These are phyloP conservation scores for Leptographium radiaticola DNA, from an alignment of 2,329 filamentous ascomycete species.

Conservation along the genomic window DNA sequence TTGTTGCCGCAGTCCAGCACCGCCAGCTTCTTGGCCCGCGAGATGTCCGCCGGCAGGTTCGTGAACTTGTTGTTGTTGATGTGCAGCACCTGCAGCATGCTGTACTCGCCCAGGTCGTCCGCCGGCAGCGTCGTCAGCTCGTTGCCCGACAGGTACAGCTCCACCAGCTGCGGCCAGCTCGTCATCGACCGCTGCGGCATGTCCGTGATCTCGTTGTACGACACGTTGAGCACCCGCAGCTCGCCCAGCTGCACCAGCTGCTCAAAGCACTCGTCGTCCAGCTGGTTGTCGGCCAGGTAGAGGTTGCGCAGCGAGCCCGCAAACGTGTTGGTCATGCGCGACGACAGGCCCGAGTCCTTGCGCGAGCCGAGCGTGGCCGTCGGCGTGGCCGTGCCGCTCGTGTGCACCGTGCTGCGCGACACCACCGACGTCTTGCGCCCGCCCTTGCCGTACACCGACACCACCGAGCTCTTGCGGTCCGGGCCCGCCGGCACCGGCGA, in stretches of 20 bases:
- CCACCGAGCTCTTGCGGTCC: constrained; percentile 71
- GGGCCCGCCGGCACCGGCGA: constrained; percentile 48
- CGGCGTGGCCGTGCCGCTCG: constrained; percentile 38
- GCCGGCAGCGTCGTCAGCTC: constrained; percentile 82
- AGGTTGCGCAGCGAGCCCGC: constrained; percentile 72
- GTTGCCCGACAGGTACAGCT: constrained; percentile 91
- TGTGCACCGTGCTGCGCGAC: constrained; percentile 43
- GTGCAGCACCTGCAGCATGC: constrained; percentile 76
- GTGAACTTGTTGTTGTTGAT: constrained; percentile 98
- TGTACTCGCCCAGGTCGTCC: constrained; percentile 85
- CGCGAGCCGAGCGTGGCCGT: constrained; percentile 33
- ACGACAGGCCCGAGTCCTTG: constrained; percentile 83
- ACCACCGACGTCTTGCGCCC: constrained; percentile 77
- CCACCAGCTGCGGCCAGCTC: constrained; percentile 78
- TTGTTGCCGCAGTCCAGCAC: constrained; percentile 94
- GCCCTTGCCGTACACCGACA: constrained; percentile 65
- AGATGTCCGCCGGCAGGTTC: constrained; percentile 87
- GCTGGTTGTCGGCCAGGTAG: constrained; percentile 82
- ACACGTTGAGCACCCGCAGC: constrained; percentile 78
- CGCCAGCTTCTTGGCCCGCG: constrained; percentile 81
- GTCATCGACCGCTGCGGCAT: constrained; percentile 80
- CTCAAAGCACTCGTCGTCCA: constrained; percentile 92
- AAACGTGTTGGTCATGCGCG: constrained; percentile 73
- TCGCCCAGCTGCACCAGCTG: constrained; percentile 74
- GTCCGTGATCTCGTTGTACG: constrained; percentile 89